These are phyloP conservation scores for Solanum pimpinellifolium DNA, from an alignment of 257 asterid species.

Conservation along the genomic window DNA sequence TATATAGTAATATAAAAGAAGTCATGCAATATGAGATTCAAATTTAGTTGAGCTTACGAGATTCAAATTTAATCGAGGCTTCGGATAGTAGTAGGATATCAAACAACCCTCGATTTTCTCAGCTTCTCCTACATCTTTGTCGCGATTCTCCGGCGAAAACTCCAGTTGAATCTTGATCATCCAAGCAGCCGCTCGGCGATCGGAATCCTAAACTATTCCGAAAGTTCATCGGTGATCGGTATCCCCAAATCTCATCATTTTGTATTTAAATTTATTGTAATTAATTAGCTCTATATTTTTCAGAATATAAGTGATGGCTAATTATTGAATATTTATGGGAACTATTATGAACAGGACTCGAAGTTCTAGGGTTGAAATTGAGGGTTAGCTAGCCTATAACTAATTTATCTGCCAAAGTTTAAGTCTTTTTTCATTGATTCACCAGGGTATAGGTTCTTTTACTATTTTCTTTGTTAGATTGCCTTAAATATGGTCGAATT, in stretches of 20 bases:
- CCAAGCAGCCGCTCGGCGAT: not conserved
- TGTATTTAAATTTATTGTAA: not conserved
- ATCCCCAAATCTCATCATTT: not conserved
- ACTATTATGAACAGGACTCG: not conserved
- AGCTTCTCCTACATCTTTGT: not conserved
- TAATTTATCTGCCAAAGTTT: not conserved
- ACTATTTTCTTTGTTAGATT: not conserved
- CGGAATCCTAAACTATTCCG: not conserved
- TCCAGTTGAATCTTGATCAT: not conserved
- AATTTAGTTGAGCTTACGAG: no score
- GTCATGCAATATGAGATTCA: no score
- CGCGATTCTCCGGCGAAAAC: not conserved
- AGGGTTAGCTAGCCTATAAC: not conserved
- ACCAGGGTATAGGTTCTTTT: not conserved
- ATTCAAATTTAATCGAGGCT: no score
- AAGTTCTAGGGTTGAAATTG: not conserved
- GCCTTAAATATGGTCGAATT: not conserved
- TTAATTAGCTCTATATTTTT: not conserved
- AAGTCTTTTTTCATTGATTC: not conserved
- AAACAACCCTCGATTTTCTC: not conserved
- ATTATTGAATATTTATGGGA: not conserved
- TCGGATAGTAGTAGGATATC: no score
- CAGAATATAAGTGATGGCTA: not conserved
- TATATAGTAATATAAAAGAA: no score
- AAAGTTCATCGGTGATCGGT: not conserved